phyloP scores from a whole-genome alignment of 352 stramenopile species.

The Globisporangium viniferum region DNA sequence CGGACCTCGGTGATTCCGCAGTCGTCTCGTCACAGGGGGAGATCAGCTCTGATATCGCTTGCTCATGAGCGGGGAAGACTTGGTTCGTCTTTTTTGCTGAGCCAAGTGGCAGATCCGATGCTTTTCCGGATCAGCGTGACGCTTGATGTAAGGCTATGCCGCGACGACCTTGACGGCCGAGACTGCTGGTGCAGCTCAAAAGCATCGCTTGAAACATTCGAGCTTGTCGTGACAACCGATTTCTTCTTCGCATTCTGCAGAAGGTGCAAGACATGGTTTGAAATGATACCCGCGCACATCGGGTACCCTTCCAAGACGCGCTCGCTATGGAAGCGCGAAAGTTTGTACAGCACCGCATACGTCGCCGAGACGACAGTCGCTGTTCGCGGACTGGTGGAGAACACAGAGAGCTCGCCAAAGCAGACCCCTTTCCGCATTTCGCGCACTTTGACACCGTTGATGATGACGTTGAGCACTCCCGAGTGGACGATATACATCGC shows the following conservation, averaged over 20 bases:
- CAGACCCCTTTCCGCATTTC: constrained; percentile 64
- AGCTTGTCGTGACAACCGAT: not conserved
- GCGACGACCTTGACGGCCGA: not conserved
- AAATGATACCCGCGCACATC: constrained; percentile 27
- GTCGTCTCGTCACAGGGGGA: not conserved
- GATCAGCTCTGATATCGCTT: not conserved
- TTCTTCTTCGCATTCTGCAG: constrained; percentile 14
- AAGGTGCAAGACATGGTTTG: constrained; percentile 19
- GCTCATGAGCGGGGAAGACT: not conserved
- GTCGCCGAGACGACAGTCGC: constrained; percentile 55
- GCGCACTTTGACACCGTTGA: constrained; percentile 54
- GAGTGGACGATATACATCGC: constrained; percentile 77
- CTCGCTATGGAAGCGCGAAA: constrained; percentile 57
- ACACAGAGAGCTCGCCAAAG: constrained; percentile 70
- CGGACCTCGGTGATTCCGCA: not conserved
- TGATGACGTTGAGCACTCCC: constrained; percentile 55
- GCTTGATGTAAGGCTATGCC: not conserved
- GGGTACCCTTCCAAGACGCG: constrained; percentile 56
- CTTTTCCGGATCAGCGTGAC: constrained; percentile 3
- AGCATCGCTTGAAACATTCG: not conserved
- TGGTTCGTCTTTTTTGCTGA: constrained; percentile 9
- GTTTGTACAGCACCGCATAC: constrained; percentile 61
- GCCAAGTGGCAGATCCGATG: not conserved
- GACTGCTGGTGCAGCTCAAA: not conserved
- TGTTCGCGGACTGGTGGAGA: constrained; percentile 44